Evolutionary conservation across 352 stramenopile species (phyloP), one percentile per base, ranked within the genome.

Genomic region (Phytophthora rubi): DNA sequence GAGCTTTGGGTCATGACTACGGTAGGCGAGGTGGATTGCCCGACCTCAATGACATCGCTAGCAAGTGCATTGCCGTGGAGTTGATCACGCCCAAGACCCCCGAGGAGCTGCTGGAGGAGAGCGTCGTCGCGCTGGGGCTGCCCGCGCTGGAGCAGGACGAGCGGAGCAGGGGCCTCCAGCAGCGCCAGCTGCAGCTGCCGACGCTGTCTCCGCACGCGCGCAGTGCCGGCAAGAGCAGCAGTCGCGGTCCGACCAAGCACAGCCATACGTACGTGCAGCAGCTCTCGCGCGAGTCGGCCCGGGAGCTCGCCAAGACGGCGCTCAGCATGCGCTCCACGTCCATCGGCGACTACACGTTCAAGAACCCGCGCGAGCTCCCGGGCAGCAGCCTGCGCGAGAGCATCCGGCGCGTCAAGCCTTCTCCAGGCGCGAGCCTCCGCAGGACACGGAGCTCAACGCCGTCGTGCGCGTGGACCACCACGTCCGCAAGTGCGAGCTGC

Each of bases 381-480:
- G 75, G 74, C 21, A 78, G 72, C 53, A 83, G 79, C 51, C 53
- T 93, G 57, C 81, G 88, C 18, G 88, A 94, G 57, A 93, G 86
- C 45, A 90, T 95, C 58, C 88, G 88, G n/a, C 84, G 84, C 26
- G 82, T 95, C 10, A 89, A 74, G 88, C 86, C 6, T 90, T 92
- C 69, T 95, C 88, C n/a, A 75, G 85, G 12, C 81, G 86, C 18
- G 88, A 95, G 39, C 71, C 83, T 4, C 88, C 88, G 9, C 42
- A 91, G n/a, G 88, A 93, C 59, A 80, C 76, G 45, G 71, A 82
- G 65, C 69, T 93, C n/a, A 81, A 68, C 28, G 78, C 80, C 4
- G 73, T 74, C 15, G 77, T 89, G 48, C 62, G 68, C 39, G 65
- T 80, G 2, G 33, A 53, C 37, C 83, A 80, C 60, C 81, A 83